Evolutionary conservation across 495 filamentous ascomycete genomes (phyloP).

Genomic region (Penicillium bovifimosum): DNA sequence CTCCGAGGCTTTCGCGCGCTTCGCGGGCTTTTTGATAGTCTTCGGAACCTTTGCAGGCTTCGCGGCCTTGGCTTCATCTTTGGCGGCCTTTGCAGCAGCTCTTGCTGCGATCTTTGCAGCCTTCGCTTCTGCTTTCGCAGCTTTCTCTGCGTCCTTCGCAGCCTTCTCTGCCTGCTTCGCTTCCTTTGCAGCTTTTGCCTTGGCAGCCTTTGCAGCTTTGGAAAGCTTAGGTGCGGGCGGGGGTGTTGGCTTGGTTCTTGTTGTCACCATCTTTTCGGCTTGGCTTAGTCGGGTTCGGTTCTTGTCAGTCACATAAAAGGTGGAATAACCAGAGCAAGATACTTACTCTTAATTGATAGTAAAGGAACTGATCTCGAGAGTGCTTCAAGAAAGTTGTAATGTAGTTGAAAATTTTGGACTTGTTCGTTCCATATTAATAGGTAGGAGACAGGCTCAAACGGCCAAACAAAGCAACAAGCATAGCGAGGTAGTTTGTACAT

Average conservation of each 20-base stretch:
- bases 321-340: too few relatives aligned
- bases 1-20: not conserved
- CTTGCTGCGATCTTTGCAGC: not conserved
- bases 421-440: conserved; percentile 1
- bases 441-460: not conserved
- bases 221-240: not conserved
- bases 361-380: too few relatives aligned
- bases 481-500: not conserved
- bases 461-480: not conserved
- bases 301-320: not conserved
- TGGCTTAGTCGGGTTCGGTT: not conserved
- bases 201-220: not conserved
- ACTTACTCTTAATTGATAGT: not conserved
- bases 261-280: not conserved
- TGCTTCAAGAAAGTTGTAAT: not conserved
- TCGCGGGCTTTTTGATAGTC: not conserved
- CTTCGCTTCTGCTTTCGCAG: not conserved
- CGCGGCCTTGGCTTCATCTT: not conserved
- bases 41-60: not conserved
- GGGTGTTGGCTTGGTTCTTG: not conserved
- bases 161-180: too few relatives aligned
- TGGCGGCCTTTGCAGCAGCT: not conserved
- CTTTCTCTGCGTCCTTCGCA: not conserved
- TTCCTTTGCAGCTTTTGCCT: not conserved
- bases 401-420: not conserved